These are phyloP conservation scores for Croton setiger DNA, from an alignment of 441 rosid genomes.

Conservation along the genomic window DNA sequence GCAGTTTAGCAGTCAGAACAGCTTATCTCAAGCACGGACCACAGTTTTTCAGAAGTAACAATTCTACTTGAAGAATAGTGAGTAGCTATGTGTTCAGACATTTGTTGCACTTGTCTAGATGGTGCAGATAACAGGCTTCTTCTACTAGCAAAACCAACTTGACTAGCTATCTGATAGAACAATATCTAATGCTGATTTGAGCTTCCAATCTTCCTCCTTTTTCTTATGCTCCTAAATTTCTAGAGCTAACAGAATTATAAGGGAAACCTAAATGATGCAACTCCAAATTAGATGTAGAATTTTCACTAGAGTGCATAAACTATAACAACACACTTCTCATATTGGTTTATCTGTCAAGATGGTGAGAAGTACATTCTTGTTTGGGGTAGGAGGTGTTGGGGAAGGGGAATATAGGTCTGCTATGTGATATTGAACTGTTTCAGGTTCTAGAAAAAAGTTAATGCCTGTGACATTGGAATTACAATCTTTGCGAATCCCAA, in stretches of 20 bases:
- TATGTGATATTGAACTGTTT: background rate
- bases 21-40: background rate
- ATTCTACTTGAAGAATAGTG: background rate
- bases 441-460: conserved; percentile 2
- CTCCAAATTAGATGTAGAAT: background rate
- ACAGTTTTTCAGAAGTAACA: background rate
- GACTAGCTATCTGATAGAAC: too few species aligned
- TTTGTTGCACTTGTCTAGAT: background rate
- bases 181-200: too few species aligned
- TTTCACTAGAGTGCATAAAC: background rate
- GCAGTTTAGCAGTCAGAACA: background rate
- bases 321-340: background rate
- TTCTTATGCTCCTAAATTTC: too few species aligned
- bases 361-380: background rate
- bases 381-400: too few species aligned
- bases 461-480: background rate
- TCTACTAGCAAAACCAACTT: background rate
- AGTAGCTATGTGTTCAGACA: background rate
- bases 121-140: background rate
- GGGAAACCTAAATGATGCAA: background rate
- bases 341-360: background rate
- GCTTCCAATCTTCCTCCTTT: too few species aligned
- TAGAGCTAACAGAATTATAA: background rate
- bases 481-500: background rate
- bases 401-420: too few species aligned